Evolutionary conservation across 768 basidiomycete species (phyloP), one percentile per base, ranked within the genome.

Genomic region (Naganishia randhawae): DNA sequence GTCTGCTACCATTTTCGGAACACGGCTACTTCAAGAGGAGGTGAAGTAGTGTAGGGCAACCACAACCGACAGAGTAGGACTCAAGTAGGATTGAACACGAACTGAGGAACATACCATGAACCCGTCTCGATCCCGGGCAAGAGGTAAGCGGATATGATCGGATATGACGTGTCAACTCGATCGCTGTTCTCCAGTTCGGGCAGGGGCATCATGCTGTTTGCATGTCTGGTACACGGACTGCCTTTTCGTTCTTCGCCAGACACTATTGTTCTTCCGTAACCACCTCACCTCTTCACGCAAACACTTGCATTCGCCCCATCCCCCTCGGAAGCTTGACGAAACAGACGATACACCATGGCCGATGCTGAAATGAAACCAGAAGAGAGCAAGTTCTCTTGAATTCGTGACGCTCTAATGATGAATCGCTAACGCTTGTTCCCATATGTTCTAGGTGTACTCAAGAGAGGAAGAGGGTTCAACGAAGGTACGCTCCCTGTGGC

Each of bases 401-500:
- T 8, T 29, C 29, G 50, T 55, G 25, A 1, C 45, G 52, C 16
- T 39, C 14, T 35, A 17, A 14, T 14, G 22, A 2, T 39, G 2
- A 17, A 33, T 37, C 19, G 31, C 32, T 65, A n/a, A 48, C 13
- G 45, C n/a, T 48, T 2, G n/a, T 29, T 53, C 37, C 35, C 10
- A 3, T n/a, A 1, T 45, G 17, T 32, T 4, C 27, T 25, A 67
- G 83, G 86, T 64, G 85, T 93, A 62, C 83, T 88, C 73, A 86
- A 89, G 75, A 85, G 89, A 79, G 91, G 91, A 65, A 85, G 91
- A 81, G 91, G 91, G 52, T 92, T 92, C 80, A 87, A 89, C 76
- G 89, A 84, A 74, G 77, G 81, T 50, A 83, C 86, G 75, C 45
- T n/a, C 7, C 31, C 29, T 22, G 5, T 88, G 89, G 86, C 74